These are phyloP conservation scores for Lanmaoa pseudosensibilis DNA, from an alignment of 768 basidiomycete genomes.

Conservation along the genomic window DNA sequence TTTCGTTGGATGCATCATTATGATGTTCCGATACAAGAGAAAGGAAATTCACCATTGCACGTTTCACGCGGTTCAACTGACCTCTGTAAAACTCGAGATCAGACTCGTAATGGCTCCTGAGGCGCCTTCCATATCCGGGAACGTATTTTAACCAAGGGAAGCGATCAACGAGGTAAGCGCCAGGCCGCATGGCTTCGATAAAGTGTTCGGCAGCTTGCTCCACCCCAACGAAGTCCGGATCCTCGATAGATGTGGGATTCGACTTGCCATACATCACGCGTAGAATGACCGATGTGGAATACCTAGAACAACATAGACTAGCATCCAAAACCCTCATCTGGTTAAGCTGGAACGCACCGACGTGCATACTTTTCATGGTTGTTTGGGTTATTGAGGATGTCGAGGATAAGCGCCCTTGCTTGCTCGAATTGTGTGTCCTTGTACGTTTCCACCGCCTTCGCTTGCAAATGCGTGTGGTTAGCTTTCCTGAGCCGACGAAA, in stretches of 20 bases:
- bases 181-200: constrained; percentile 31
- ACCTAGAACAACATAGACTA: constrained; percentile 19
- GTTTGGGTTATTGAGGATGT: constrained; percentile 34
- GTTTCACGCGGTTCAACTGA: constrained; percentile 45
- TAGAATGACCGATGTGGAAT: constrained; percentile 25
- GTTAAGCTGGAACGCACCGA: too few relatives aligned
- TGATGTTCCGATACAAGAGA: background rate
- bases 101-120: constrained; percentile 49
- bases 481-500: constrained; percentile 58
- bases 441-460: constrained; percentile 46
- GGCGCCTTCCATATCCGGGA: constrained; percentile 57
- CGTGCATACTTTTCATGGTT: constrained; percentile 42
- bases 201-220: constrained; percentile 26
- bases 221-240: constrained; percentile 25
- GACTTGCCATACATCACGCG: constrained; percentile 29
- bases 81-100: constrained; percentile 53
- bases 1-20: background rate
- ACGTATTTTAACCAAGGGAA: constrained; percentile 42
- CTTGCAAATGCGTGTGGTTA: constrained; percentile 53
- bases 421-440: constrained; percentile 43
- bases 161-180: constrained; percentile 36
- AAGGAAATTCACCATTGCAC: constrained; percentile 38
- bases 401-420: constrained; percentile 19
- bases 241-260: constrained; percentile 15
- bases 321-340: background rate